Evolutionary conservation across 441 rosid species (phyloP).

Genomic region (Eutrema salsugineum): DNA sequence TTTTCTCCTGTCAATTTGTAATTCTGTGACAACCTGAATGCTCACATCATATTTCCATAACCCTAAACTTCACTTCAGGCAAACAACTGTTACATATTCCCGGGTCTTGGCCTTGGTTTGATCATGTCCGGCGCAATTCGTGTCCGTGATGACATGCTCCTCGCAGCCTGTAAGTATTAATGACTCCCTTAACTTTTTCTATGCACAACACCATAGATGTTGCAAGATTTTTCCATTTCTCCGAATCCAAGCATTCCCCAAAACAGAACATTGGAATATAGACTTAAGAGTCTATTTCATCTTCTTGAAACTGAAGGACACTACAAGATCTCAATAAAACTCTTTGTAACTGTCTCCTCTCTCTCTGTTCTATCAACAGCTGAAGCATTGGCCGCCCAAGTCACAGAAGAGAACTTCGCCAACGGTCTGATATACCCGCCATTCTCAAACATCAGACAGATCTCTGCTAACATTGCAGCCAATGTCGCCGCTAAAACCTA

Average conservation of each 20-base stretch:
- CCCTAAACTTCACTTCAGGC: conserved; percentile 48
- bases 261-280: too few relatives aligned
- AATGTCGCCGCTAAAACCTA: conserved; percentile 87
- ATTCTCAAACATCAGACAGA: conserved; percentile 78
- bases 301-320: background rate
- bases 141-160: conserved; percentile 88
- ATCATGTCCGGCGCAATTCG: conserved; percentile 91
- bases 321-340: background rate
- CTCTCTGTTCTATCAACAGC: conserved; percentile 43
- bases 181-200: background rate
- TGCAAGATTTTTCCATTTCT: background rate
- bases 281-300: too few relatives aligned
- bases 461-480: conserved; percentile 91
- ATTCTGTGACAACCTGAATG: background rate
- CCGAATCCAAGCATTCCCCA: background rate
- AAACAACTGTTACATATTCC: conserved; percentile 95
- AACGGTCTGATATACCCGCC: conserved; percentile 93
- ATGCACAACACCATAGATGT: background rate
- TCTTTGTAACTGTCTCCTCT: background rate
- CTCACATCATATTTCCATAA: conserved; percentile 3
- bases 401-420: conserved; percentile 49
- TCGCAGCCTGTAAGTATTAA: conserved; percentile 86
- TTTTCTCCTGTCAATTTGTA: conserved; percentile 3
- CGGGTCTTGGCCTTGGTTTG: conserved; percentile 95
- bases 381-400: conserved; percentile 89